phyloP scores from a whole-genome alignment of 2,329 filamentous ascomycete species.

The Trichoderma afroharzianum region DNA sequence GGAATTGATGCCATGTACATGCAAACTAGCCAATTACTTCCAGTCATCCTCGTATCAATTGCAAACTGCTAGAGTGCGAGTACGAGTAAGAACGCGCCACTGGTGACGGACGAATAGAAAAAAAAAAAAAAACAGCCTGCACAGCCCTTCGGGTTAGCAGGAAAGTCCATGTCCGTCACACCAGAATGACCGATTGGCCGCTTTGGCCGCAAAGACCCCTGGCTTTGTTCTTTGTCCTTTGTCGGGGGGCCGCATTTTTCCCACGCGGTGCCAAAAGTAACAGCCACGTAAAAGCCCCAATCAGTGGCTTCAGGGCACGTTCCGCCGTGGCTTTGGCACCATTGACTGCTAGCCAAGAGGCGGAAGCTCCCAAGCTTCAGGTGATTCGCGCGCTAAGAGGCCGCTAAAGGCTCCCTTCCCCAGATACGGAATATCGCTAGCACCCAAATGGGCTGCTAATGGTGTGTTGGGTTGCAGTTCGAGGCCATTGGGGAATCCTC shows the following conservation, averaged over 20 bases:
- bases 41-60: not conserved
- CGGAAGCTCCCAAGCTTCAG: not conserved
- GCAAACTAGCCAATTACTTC: not conserved
- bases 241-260: not conserved
- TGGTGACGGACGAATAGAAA: not conserved
- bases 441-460: not conserved
- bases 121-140: not conserved
- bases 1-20: not conserved
- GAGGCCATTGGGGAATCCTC: not conserved
- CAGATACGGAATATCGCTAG: not conserved
- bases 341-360: not conserved
- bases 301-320: not conserved
- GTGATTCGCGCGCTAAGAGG: not conserved
- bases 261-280: not conserved
- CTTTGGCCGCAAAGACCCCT: constrained; percentile 8
- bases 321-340: not conserved
- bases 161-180: not conserved
- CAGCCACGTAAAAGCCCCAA: not conserved
- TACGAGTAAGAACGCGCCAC: constrained; percentile 10
- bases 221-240: not conserved
- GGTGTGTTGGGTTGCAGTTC: not conserved
- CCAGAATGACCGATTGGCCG: not conserved
- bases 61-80: not conserved
- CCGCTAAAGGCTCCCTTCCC: not conserved
- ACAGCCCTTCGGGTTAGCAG: not conserved